Conservation (phyloP, 2,329 filamentous ascomycete species). For the Stenocarpella maydis region DNA sequence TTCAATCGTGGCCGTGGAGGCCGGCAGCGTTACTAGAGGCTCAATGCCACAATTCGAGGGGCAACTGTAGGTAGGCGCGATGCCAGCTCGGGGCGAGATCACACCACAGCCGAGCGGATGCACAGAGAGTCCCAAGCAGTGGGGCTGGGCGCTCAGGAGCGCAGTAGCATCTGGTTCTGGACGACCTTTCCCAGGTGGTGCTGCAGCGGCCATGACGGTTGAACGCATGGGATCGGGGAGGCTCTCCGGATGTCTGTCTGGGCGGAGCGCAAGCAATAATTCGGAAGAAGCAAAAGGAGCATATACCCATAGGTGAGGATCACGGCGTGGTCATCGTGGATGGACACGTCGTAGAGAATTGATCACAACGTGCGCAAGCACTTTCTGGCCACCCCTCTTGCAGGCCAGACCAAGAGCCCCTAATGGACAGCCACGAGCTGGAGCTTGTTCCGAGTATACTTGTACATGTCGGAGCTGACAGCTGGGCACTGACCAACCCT, state of each 20-base stretch:
- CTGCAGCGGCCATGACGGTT: not conserved
- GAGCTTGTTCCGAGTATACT: not conserved
- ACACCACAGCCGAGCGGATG: not conserved
- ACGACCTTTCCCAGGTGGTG: not conserved
- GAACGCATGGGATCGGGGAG: not conserved
- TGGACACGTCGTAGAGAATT: not conserved
- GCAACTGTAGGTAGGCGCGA: too few relatives aligned
- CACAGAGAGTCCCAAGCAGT: not conserved
- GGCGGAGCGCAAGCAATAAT: not conserved
- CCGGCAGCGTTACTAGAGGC: slow-evolving; percentile 37
- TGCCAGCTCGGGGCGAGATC: not conserved
- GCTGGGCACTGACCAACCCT: not conserved
- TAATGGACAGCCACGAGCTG: not conserved
- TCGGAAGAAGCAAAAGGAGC: not conserved
- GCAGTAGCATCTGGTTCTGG: not conserved
- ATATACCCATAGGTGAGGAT: slow-evolving; percentile 10
- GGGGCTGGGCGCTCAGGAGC: not conserved
- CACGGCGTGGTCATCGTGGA: not conserved
- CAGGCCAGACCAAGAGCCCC: not conserved
- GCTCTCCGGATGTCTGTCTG: not conserved
- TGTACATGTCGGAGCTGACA: not conserved
- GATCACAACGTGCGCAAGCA: not conserved
- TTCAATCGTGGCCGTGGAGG: slow-evolving; percentile 44
- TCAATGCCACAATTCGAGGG: not conserved
- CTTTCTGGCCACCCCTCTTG: not conserved